Conservation (phyloP, 305 asterid genomes). For the Solanum hybrid region DNA sequence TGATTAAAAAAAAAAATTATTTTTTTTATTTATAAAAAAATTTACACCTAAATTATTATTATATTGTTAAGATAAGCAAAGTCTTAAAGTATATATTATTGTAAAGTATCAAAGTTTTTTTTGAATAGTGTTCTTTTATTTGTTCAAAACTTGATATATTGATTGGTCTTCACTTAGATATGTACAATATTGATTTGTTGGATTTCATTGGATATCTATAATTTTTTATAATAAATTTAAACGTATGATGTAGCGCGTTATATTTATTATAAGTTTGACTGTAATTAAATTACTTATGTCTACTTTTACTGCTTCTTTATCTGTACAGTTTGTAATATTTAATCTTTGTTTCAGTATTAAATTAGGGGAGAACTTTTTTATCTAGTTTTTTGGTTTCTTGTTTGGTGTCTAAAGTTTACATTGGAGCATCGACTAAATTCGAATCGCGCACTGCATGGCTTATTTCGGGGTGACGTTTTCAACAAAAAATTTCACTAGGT, state of each 20-base stretch:
- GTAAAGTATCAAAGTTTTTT: not conserved
- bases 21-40: not conserved
- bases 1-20: not conserved
- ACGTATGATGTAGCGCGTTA: fast-evolving
- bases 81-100: not conserved
- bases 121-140: not conserved
- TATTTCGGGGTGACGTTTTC: not conserved
- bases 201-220: not conserved
- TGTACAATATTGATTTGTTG: not conserved
- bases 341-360: not conserved
- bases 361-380: not conserved
- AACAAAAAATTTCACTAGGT: too few relatives aligned
- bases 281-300: not conserved
- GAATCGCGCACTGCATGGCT: too few relatives aligned
- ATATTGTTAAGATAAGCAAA: not conserved
- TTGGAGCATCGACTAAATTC: too few relatives aligned
- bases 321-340: not conserved
- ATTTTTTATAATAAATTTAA: not conserved
- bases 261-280: not conserved
- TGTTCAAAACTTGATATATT: not conserved
- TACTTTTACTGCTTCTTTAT: not conserved
- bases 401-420: too few relatives aligned
- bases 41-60: not conserved
- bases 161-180: not conserved
- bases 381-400: not conserved